Conservation (phyloP, 306 rosid species). For the Bauhinia variegata region DNA sequence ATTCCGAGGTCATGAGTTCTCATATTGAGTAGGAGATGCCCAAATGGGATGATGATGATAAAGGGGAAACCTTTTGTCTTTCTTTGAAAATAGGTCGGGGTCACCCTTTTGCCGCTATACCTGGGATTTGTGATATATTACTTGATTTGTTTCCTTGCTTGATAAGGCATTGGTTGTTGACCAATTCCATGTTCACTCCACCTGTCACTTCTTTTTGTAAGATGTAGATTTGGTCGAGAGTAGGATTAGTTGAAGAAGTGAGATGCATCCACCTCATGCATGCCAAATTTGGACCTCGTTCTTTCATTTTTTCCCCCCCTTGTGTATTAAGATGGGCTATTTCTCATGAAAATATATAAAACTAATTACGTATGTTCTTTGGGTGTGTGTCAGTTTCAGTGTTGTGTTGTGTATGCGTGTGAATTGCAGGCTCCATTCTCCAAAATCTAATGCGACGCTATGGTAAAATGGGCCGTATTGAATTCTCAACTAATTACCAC, state of each 20-base stretch:
- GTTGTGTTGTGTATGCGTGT: neutral
- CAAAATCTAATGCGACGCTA: neutral
- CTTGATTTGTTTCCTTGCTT: slow-evolving; percentile 32
- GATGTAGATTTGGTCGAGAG: slow-evolving; percentile 52
- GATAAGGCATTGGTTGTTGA: slow-evolving; percentile 31
- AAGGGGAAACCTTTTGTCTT: slow-evolving; percentile 29
- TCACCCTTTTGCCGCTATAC: slow-evolving; percentile 29
- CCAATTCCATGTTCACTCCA: slow-evolving; percentile 37
- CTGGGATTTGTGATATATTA: slow-evolving; percentile 32
- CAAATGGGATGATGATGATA: slow-evolving; percentile 30
- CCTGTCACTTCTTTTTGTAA: slow-evolving; percentile 53
- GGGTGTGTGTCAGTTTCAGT: neutral
- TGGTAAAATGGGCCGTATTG: neutral
- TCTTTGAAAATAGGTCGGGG: slow-evolving; percentile 34
- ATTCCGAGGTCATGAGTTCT: slow-evolving; percentile 91
- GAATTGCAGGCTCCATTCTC: slow-evolving; percentile 3
- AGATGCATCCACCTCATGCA: slow-evolving; percentile 42
- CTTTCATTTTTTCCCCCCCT: slow-evolving; percentile 46
- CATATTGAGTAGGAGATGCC: slow-evolving; percentile 60
- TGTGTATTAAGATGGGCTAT: slow-evolving; percentile 52
- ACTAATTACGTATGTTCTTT: slow-evolving; percentile 38
- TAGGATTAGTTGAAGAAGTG: slow-evolving; percentile 58
- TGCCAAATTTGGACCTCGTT: slow-evolving; percentile 40
- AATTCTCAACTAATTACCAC: neutral
- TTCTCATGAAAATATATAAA: slow-evolving; percentile 42